Base-by-base conservation (phyloP, 805 yeast species). In the Metschnikowia vanudenii region DNA sequence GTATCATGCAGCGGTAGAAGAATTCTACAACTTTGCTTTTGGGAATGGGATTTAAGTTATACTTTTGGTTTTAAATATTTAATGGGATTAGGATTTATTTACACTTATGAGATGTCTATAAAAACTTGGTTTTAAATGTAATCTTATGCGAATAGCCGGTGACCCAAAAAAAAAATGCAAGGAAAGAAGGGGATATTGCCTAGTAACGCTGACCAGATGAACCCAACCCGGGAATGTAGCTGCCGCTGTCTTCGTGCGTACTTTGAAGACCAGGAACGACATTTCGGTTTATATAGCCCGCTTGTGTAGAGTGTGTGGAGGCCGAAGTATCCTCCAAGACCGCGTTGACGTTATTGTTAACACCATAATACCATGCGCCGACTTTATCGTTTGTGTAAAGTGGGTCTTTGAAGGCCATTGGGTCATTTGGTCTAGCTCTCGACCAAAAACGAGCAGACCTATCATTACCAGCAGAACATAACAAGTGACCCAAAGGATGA, bases 401-500 rank as follows among this genome's bases (percentile, higher is more conserved):
- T 13, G 88, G 85, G 63, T 88, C 96, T 53, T 82, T 80, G 69
- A 81, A 89, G 2, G 88, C 86, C 60, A 78, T 79, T 0, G 88
- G 85, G 68, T 94, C 99, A 55, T 84, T 85, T 1, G 97, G 97
- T 61, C 96, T 76, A 1, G 96, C 85, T 42, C 99, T 75, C 26
- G 91, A 82, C 99, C 99, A 94, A 67, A 95, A 88, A 46, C 97
- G 70, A 19, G 96, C 88, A 4, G 95, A 82, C 61, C 94, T 80
- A 65, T 94, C 99, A 47, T 94, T 89, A 16, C 97, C 92, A 0
- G 97, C 98, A 7, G 97, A 82, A 45, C 95, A 83, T 30, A 94
- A 70, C 41, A 92, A 71, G 66, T 94, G 97, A 3, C 99, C 99
- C 57, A 87, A 71, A 2, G 98, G 98, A 65, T 91, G 97, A 62